Conservation (phyloP, 768 basidiomycete genomes). For the Boletus rufocinnamomeus region DNA sequence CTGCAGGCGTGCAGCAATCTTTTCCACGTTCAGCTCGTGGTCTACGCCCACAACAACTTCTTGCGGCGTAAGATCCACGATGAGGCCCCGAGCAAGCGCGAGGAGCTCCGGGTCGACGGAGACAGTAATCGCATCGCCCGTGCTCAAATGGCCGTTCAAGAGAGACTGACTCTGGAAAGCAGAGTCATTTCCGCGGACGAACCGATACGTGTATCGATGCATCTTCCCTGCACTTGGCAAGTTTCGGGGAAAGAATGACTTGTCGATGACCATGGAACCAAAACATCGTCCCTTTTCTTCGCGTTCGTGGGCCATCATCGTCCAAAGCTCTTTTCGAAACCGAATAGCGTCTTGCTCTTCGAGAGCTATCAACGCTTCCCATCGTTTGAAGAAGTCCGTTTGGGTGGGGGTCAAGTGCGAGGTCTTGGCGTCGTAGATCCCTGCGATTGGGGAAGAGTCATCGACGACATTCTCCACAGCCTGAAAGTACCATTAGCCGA, state of each 20-base stretch:
- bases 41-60: conserved; percentile 81
- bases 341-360: conserved; percentile 88
- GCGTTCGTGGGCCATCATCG: conserved; percentile 76
- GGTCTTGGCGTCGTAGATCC: conserved; percentile 77
- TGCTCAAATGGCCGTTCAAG: conserved; percentile 75
- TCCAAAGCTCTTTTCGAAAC: conserved; percentile 94
- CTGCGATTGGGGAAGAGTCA: conserved; percentile 53
- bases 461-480: conserved; percentile 69
- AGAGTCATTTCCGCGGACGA: conserved; percentile 43
- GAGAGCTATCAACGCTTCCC: conserved; percentile 82
- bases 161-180: conserved; percentile 36
- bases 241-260: conserved; percentile 35
- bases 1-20: conserved; percentile 45
- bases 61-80: conserved; percentile 66
- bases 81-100: conserved; percentile 81
- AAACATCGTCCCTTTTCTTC: conserved; percentile 86
- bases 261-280: conserved; percentile 70
- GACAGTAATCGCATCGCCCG: conserved; percentile 82
- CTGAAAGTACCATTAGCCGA: conserved; percentile 37
- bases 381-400: conserved; percentile 79
- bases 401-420: conserved; percentile 73
- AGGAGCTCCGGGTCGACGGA: conserved; percentile 88
- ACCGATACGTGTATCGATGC: conserved; percentile 78
- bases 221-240: conserved; percentile 51
- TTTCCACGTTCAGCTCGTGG: conserved; percentile 60